Base-by-base conservation (phyloP, 2,329 filamentous ascomycete genomes). In the Neocatenulostroma microsporum region DNA sequence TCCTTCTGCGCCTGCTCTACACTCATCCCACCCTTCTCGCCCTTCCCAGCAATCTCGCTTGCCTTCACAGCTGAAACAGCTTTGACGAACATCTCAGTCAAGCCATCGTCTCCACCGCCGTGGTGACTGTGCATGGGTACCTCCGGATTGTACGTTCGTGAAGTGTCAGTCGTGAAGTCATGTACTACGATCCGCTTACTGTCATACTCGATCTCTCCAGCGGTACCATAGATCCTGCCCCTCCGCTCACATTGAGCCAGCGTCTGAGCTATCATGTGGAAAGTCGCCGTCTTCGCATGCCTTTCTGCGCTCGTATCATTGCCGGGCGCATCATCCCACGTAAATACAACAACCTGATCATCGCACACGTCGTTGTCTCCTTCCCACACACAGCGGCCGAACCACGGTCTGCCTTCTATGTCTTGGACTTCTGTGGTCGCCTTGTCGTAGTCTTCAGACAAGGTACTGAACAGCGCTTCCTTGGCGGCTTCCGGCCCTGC, bases 241-340 rank as follows among this genome's bases (percentile, higher is more conserved):
- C 87, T 81, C 3, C 91, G 78, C 47, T 94, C 76, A 59, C 89
- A 96, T 48, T 93, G 82, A 55, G 82, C 81, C 55, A 84, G 79
- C 0, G 88, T 94, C 43, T 88, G 84, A 2, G 89, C 87, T 2
- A 89, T 81, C 89, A 96, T 95, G 62, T 96, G 89, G 57, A 96
- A 84, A 2, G 79, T 79, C 1, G 88, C 89, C 12, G 82, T 86
- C 65, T 96, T 96, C 28, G 85, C 76, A 2, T 76, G 76, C 17
- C 78, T 68, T 42, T 46, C 43, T 3, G 34, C 34, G 5, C 26
- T n/a, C 2, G 17, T 18, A 41, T 44, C 2, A n/a, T n/a, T n/a
- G n/a, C n/a, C n/a, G n/a, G n/a, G n/a, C n/a, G n/a, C n/a, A 68
- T 46, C 0, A 65, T 84, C 79, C 87, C 89, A 96, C 3, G 74